Percentiles rank a stretch among this genome's conserved stretches.
Conservation (phyloP, 2,329 filamentous ascomycete species). For the Alternaria atra region DNA sequence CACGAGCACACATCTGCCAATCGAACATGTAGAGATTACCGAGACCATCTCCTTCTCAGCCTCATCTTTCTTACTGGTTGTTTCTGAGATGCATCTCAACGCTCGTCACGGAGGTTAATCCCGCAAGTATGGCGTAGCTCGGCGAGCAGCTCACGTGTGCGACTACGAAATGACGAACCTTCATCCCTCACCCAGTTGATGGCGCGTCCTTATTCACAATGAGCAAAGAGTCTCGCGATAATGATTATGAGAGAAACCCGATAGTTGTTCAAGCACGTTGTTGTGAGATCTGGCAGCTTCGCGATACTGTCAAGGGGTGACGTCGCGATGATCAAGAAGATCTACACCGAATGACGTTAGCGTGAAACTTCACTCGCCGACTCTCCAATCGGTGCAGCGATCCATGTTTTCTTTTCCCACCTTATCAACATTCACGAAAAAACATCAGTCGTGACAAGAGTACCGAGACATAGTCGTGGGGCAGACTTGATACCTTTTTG, state of each 20-base stretch:
- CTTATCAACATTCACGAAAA: constrained; percentile 17
- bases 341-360: constrained; percentile 23
- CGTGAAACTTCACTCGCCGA: constrained; percentile 16
- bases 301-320: constrained; percentile 6
- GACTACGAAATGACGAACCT: neutral
- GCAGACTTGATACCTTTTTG: neutral
- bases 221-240: neutral
- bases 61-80: neutral
- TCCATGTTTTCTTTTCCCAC: constrained; percentile 17
- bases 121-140: neutral
- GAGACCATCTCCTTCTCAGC: neutral
- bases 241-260: neutral
- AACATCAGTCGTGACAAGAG: constrained; percentile 2
- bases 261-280: neutral
- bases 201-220: neutral
- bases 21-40: neutral
- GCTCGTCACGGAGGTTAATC: neutral
- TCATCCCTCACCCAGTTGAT: neutral
- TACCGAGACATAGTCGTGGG: constrained; percentile 1
- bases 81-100: neutral
- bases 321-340: neutral
- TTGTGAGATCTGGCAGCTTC: neutral
- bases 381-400: constrained; percentile 10
- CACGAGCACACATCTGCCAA: neutral
- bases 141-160: neutral